These are phyloP conservation scores for Hylodesmum podocarpum DNA, from an alignment of 306 rosid species.

Conservation along the genomic window DNA sequence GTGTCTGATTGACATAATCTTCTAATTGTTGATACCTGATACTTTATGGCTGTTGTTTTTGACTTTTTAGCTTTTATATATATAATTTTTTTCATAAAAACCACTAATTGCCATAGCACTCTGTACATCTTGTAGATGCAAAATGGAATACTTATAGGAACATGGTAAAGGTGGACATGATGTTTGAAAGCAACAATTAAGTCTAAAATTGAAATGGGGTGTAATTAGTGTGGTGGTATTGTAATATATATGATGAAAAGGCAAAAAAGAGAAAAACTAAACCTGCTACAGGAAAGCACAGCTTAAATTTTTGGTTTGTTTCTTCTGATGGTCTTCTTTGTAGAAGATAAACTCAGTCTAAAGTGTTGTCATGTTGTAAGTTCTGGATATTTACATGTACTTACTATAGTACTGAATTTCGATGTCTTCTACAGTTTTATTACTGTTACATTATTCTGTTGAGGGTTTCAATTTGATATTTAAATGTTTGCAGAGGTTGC, in stretches of 20 bases:
- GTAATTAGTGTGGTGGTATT: not conserved
- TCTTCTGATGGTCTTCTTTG: not conserved
- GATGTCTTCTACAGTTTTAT: slow-evolving; percentile 2
- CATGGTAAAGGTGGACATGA: not conserved
- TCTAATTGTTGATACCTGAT: not conserved
- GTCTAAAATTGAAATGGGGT: slow-evolving; percentile 20
- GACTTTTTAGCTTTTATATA: not conserved
- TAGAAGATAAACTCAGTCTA: not conserved
- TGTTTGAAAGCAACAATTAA: not conserved
- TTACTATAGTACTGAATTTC: slow-evolving; percentile 4
- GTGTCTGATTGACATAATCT: slow-evolving; percentile 22
- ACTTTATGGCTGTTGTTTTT: slow-evolving; percentile 10
- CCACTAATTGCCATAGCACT: not conserved
- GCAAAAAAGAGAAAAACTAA: not conserved
- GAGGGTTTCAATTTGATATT: slow-evolving; percentile 33
- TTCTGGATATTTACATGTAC: slow-evolving; percentile 1
- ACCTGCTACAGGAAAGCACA: not conserved
- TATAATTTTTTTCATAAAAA: not conserved
- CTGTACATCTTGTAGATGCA: not conserved
- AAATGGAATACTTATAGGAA: not conserved
- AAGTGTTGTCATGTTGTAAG: not conserved
- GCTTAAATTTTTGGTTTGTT: slow-evolving; percentile 15
- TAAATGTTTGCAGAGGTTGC: slow-evolving; percentile 78
- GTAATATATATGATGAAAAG: not conserved
- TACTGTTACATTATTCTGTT: slow-evolving; percentile 9